These are phyloP conservation scores for Vaccinium darrowii DNA, from an alignment of 148 eudicot genomes.

Conservation along the genomic window DNA sequence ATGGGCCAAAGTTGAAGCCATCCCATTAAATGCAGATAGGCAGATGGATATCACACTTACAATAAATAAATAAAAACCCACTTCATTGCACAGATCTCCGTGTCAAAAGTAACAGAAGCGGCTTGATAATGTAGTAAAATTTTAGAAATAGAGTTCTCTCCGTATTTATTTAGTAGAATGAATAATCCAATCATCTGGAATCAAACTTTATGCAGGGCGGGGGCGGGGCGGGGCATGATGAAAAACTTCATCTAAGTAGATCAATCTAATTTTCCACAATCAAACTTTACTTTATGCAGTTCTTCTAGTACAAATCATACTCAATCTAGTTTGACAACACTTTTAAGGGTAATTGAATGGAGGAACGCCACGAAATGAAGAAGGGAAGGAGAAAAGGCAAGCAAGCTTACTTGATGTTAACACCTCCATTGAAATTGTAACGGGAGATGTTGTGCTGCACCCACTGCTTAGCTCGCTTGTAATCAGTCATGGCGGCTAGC, in stretches of 20 bases:
- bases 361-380: background rate
- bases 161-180: background rate
- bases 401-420: slow-evolving; percentile 62
- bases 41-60: background rate
- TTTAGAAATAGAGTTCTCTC: background rate
- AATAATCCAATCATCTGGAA: background rate
- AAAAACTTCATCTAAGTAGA: background rate
- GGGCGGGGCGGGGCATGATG: background rate
- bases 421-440: slow-evolving; percentile 74
- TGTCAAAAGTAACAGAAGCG: slow-evolving; percentile 1
- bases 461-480: slow-evolving; percentile 61
- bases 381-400: background rate
- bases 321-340: background rate
- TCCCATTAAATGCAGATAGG: background rate
- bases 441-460: slow-evolving; percentile 61
- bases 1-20: background rate
- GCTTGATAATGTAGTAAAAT: background rate
- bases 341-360: background rate
- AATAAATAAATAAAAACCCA: background rate
- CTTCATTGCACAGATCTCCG: background rate
- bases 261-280: background rate
- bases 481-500: slow-evolving; percentile 51
- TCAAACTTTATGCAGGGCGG: background rate
- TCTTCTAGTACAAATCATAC: background rate
- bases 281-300: background rate